phyloP scores from a whole-genome alignment of 2,329 filamentous ascomycete genomes.

The Arthrobotrys sphaeroides region DNA sequence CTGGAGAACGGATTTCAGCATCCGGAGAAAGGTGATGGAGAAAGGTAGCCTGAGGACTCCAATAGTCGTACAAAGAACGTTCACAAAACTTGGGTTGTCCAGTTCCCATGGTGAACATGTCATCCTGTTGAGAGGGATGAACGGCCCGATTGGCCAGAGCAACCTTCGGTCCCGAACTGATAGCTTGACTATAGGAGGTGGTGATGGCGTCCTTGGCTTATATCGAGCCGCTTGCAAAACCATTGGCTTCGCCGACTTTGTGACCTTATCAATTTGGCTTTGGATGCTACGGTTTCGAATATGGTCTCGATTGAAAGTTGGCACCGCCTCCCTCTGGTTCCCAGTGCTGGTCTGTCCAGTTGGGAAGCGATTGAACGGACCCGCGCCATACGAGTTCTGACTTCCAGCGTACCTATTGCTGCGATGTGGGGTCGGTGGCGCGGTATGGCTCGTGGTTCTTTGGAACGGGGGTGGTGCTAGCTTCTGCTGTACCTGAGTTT shows the following conservation, averaged over 20 bases:
- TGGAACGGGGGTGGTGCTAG: not conserved
- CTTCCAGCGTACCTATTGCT: conserved; percentile 13
- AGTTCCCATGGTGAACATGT: conserved; percentile 24
- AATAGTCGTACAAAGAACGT: conserved; percentile 44
- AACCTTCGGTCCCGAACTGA: conserved; percentile 21
- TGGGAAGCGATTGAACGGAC: conserved; percentile 1
- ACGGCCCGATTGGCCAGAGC: conserved; percentile 48
- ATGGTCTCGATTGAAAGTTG: conserved; percentile 13
- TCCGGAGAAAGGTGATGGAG: conserved; percentile 33
- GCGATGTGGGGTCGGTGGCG: conserved; percentile 27
- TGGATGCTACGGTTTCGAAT: conserved; percentile 8
- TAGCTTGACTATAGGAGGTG: conserved; percentile 41
- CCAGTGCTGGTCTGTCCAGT: not conserved
- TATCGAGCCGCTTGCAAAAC: conserved; percentile 33
- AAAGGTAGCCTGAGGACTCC: conserved; percentile 43
- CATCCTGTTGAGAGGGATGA: conserved; percentile 23
- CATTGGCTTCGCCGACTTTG: not conserved
- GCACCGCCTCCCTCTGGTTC: not conserved
- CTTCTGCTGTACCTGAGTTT: conserved; percentile 15
- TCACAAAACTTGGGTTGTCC: conserved; percentile 37
- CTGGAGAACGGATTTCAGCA: conserved; percentile 7
- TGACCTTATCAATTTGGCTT: conserved; percentile 6
- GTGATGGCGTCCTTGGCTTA: conserved; percentile 26
- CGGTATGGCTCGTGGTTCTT: conserved; percentile 6
- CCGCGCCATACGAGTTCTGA: not conserved